phyloP scores from a whole-genome alignment of 225 moss, liverwort and hornwort species.

The Ulota crispa region DNA sequence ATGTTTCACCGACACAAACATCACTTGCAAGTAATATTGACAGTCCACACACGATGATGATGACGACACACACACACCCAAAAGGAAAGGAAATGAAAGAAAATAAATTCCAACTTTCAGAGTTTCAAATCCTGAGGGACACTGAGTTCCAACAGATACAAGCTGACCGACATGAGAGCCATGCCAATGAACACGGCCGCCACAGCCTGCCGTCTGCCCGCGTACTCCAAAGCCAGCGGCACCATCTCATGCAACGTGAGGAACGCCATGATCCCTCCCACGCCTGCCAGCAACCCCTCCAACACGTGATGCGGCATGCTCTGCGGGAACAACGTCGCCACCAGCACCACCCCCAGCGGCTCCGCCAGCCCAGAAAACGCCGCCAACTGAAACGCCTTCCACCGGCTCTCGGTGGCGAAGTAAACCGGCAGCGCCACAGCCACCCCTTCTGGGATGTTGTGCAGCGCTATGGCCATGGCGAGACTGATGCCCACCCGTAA shows the following conservation, averaged over 20 bases:
- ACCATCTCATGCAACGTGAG: constrained; percentile 97
- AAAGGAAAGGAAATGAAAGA: background rate
- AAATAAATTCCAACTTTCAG: constrained; percentile 7
- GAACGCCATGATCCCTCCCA: constrained; percentile 99
- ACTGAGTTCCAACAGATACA: constrained; percentile 59
- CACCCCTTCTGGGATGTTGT: constrained; percentile 96
- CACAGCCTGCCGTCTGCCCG: constrained; percentile 74
- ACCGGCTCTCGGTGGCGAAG: constrained; percentile 93
- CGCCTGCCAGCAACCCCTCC: constrained; percentile 83
- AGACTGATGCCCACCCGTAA: constrained; percentile 89
- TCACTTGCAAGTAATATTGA: too few relatives aligned
- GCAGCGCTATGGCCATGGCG: constrained; percentile 89
- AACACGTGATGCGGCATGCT: constrained; percentile 81
- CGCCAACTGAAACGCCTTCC: constrained; percentile 90
- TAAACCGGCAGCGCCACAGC: constrained; percentile 96
- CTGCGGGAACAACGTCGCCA: constrained; percentile 81
- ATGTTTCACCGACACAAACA: background rate
- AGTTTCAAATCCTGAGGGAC: constrained; percentile 60
- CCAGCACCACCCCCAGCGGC: constrained; percentile 84
- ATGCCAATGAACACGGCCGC: constrained; percentile 90
- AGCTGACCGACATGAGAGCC: constrained; percentile 95
- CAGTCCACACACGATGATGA: background rate
- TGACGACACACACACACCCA: background rate
- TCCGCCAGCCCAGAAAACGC: constrained; percentile 89
- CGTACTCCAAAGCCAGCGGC: constrained; percentile 92